Conservation (phyloP, 23 red algal genomes). For the Agarophyton chilense region DNA sequence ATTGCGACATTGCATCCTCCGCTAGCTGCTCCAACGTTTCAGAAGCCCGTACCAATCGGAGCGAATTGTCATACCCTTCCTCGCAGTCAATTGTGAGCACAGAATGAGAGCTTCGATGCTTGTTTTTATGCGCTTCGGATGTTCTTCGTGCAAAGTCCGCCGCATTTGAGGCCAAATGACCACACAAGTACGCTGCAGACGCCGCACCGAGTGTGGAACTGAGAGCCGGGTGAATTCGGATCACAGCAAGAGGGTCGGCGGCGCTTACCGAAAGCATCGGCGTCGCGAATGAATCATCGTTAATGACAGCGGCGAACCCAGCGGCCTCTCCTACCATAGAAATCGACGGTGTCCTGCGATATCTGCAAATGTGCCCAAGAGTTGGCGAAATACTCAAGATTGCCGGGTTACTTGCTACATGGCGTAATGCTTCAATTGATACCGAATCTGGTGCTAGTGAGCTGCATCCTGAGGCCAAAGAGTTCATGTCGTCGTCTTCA, state of each 20-base stretch:
- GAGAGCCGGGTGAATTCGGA: conserved; percentile 58
- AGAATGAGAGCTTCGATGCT: neutral
- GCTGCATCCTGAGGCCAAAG: conserved; percentile 37
- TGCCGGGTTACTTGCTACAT: conserved; percentile 67
- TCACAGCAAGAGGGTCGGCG: conserved; percentile 48
- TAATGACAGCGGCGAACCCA: conserved; percentile 24
- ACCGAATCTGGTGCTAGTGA: conserved; percentile 57
- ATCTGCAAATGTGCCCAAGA: conserved; percentile 40
- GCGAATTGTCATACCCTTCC: conserved; percentile 37
- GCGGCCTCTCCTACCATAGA: conserved; percentile 33
- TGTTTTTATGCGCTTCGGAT: conserved; percentile 18
- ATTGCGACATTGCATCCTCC: conserved; percentile 73
- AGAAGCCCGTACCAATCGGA: conserved; percentile 52
- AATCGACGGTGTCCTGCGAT: conserved; percentile 45
- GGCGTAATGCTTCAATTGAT: conserved; percentile 56
- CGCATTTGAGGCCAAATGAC: conserved; percentile 38
- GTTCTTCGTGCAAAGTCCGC: conserved; percentile 22
- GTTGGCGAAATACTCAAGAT: conserved; percentile 46
- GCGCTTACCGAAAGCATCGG: conserved; percentile 41
- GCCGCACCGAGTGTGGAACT: conserved; percentile 55
- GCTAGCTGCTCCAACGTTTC: conserved; percentile 74
- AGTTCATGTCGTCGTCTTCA: conserved; percentile 38
- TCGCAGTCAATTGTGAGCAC: neutral
- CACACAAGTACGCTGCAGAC: conserved; percentile 44
- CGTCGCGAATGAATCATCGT: conserved; percentile 30